Conservation (phyloP, 352 stramenopile genomes). For the Phytophthora colocasiae region DNA sequence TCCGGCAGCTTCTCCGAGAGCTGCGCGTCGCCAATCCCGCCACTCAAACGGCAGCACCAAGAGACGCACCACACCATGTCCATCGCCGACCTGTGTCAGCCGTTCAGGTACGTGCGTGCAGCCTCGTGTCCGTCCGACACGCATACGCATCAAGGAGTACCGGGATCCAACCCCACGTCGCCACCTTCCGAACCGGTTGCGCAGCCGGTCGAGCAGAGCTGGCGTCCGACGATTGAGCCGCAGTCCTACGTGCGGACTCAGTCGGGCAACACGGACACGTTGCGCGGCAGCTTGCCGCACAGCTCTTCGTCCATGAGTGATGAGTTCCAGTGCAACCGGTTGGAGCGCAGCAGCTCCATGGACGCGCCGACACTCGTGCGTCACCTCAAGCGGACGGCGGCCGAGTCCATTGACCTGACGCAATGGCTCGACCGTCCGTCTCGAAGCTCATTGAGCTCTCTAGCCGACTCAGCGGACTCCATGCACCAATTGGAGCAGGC, state of each 20-base stretch:
- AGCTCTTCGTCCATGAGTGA: conserved; percentile 10
- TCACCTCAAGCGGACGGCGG: conserved; percentile 30
- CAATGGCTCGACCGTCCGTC: conserved; percentile 45
- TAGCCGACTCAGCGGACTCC: conserved; percentile 67
- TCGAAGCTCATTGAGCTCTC: conserved; percentile 48
- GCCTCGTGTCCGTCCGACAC: conserved; percentile 79
- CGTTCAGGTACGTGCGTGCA: conserved; percentile 69
- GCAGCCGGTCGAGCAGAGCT: conserved; percentile 23
- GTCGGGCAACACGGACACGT: conserved; percentile 29
- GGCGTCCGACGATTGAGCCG: conserved; percentile 27
- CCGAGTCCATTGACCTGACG: conserved; percentile 47
- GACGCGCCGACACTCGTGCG: conserved; percentile 50
- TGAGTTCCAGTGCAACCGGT: conserved; percentile 35
- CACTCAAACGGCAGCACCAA: conserved; percentile 41
- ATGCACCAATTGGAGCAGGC: conserved; percentile 59
- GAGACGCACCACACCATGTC: conserved; percentile 40
- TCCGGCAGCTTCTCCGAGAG: conserved; percentile 43
- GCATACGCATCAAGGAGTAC: conserved; percentile 49
- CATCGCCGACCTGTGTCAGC: conserved; percentile 62
- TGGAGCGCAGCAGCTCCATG: conserved; percentile 74
- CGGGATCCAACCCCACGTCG: conserved; percentile 10
- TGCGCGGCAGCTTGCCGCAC: conserved; percentile 13
- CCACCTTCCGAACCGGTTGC: neutral
- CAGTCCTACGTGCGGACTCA: conserved; percentile 34
- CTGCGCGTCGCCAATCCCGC: conserved; percentile 45